Evolutionary conservation across 176 grass and related monocot species (phyloP), one percentile per base, ranked within the genome.

Genomic region (Elaeis guineensis): DNA sequence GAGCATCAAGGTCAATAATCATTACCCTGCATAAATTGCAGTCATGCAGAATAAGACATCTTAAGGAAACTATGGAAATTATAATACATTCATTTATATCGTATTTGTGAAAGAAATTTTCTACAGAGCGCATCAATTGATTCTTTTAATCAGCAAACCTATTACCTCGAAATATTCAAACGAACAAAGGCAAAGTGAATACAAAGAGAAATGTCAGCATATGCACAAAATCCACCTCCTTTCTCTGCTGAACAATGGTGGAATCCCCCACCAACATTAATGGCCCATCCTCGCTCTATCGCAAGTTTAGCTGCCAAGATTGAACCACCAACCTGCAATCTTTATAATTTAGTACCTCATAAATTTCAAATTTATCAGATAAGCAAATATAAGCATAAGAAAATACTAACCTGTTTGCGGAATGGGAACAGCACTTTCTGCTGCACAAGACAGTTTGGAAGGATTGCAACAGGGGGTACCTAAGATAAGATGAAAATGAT

Each of bases 1-100:
- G 86, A 55, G 92, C 92, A 85, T 96, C 92, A 67, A 96, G 80
- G 72, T 96, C 92, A 75, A 96, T 90, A 63, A 96, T 88, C 92
- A 96, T 88, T 50, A 81, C 92, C 51, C 83, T 90, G 78, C 62
- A 84, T 50, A 57, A 71, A 22, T 62, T 61, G 16, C 4, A 9
- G 22, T 55, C 6, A 20, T 58, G 16, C 16, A 76, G 28, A 59
- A 44, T 56, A 44, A 44, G 35, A 44, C 35, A 44, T 44, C 35
- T 44, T 44, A 44, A 44, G 9, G 8, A 44, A 44, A 44, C 35
- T 11, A 12, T 44, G 35, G 35, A 44, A 30, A 6, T 30, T 5
- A 44, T 44, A 35, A 35, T 35, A 9, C 6, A 35, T 35, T 35
- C 30, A 35, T 44, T 44, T 12, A 44, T 44, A 44, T 44, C 8